These are phyloP conservation scores for Trypanosoma grayi DNA, from an alignment of 208 protist species.

Conservation along the genomic window DNA sequence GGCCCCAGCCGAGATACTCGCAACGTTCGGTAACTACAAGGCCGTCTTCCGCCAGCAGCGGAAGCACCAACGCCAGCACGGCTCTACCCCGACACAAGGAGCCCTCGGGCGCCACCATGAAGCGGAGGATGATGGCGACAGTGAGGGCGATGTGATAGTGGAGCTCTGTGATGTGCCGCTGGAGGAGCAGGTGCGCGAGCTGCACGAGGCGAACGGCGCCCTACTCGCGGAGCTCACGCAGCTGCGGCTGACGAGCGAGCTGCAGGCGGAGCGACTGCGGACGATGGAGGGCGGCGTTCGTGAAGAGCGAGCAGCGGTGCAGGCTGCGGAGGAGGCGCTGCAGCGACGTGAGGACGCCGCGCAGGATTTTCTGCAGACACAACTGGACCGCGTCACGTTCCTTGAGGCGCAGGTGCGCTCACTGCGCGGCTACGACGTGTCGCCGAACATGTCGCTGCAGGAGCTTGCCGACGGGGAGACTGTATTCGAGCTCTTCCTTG, in stretches of 20 bases:
- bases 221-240: conserved; percentile 72
- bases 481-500: conserved; percentile 89
- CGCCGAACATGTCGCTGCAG: conserved; percentile 39
- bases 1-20: conserved; percentile 59
- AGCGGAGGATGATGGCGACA: conserved; percentile 17
- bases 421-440: conserved; percentile 76
- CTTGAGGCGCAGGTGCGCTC: conserved; percentile 86
- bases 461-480: conserved; percentile 56
- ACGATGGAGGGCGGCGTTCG: conserved; percentile 22
- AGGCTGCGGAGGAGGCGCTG: conserved; percentile 37
- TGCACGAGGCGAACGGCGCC: conserved; percentile 76
- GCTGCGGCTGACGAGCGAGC: conserved; percentile 66
- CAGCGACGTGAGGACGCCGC: conserved; percentile 52
- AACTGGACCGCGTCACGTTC: conserved; percentile 81
- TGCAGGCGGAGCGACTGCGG: conserved; percentile 60
- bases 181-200: conserved; percentile 63
- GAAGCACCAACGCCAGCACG: background rate
- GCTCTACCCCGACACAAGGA: background rate
- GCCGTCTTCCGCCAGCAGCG: conserved; percentile 17
- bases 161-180: conserved; percentile 29
- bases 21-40: conserved; percentile 41
- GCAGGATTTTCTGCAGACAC: conserved; percentile 54
- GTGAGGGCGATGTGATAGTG: conserved; percentile 16
- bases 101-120: background rate
- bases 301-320: conserved; percentile 29